Conservation (phyloP, 805 yeast genomes). For the Myxozyma nipponensis region DNA sequence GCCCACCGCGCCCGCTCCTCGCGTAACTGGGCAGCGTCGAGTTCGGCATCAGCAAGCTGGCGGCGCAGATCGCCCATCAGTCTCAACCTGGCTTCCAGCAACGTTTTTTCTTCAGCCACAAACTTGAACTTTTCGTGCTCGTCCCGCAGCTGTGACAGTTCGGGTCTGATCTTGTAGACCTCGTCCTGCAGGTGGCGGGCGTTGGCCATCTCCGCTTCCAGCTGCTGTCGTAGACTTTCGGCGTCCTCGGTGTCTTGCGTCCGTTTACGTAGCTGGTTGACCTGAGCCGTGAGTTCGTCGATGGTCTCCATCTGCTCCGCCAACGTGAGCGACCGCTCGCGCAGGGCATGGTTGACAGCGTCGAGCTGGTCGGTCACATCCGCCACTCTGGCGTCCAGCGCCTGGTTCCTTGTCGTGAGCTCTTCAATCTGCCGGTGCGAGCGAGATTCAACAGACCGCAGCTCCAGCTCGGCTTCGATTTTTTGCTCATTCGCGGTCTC, state of each 20-base stretch:
- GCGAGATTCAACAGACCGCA: conserved; percentile 6
- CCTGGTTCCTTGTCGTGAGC: conserved; percentile 20
- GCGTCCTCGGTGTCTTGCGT: conserved; percentile 14
- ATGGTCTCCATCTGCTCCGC: conserved; percentile 37
- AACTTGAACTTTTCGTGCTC: conserved; percentile 48
- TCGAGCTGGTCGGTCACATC: conserved; percentile 35
- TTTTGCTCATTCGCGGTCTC: conserved; percentile 26
- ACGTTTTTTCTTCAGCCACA: conserved; percentile 52
- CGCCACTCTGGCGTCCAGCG: conserved; percentile 34
- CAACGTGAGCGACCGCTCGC: conserved; percentile 27
- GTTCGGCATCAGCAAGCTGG: conserved; percentile 46
- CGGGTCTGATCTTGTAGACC: conserved; percentile 50
- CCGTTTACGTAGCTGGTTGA: conserved; percentile 9
- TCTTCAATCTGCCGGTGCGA: conserved; percentile 29
- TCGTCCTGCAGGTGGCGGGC: conserved; percentile 49
- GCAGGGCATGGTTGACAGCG: conserved; percentile 6
- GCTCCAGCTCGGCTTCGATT: conserved; percentile 31
- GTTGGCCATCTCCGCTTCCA: conserved; percentile 43
- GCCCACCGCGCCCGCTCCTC: conserved; percentile 49
- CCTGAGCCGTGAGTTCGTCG: conserved; percentile 30
- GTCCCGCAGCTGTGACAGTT: conserved; percentile 49
- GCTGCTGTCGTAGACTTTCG: conserved; percentile 14
- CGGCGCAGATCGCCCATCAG: conserved; percentile 44
- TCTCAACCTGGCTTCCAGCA: conserved; percentile 42
- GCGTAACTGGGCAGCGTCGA: conserved; percentile 48